Base-by-base conservation (phyloP, 2,329 filamentous ascomycete genomes). In the Corinectria fuckeliana region DNA sequence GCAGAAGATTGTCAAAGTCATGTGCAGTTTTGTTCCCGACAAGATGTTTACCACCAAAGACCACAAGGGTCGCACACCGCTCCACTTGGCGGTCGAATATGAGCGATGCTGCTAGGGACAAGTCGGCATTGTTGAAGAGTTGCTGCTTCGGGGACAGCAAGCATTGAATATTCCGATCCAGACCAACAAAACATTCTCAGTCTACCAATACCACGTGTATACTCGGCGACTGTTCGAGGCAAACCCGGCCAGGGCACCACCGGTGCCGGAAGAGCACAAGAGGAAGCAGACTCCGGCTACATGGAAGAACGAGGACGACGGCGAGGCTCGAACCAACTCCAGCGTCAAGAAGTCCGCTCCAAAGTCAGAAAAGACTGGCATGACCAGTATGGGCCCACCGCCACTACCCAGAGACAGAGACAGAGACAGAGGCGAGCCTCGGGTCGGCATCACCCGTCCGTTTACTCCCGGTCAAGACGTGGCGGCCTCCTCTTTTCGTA, bases 41-140 rank as follows among this genome's bases (percentile, higher is more conserved):
- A 45, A 41, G 39, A 57, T 57, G 55, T 57, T 57, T n/a, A 47
- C 48, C 4, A 30, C 39, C 6, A 51, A 5, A 3, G 55, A 57
- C n/a, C 11, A n/a, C 28, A 36, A 16, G 14, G 39, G 48, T 11
- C 48, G 55, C 16, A 57, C 55, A 3, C 55, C 55, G 8, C 38
- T 57, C 3, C 55, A 57, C 32, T 30, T 57, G 5, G 55, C 55
- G 14, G 55, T 57, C 10, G 55, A 57, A 3, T 57, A 57, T 39
- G 55, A 51, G 3, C 26, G 48, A 16, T 51, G 55, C 16, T 57
- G 55, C 21, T 28, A 21, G 30, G 20, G 26, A 5, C 55, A 51
- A 21, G 48, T 51, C 5, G 41, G 48, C 5, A 47, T 51, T 10
- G 55, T 51, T 25, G 16, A 51, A n/a, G 48, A 47, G 21, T 16